These are phyloP conservation scores for Letharia lupina DNA, from an alignment of 495 filamentous ascomycete genomes.

Conservation along the genomic window DNA sequence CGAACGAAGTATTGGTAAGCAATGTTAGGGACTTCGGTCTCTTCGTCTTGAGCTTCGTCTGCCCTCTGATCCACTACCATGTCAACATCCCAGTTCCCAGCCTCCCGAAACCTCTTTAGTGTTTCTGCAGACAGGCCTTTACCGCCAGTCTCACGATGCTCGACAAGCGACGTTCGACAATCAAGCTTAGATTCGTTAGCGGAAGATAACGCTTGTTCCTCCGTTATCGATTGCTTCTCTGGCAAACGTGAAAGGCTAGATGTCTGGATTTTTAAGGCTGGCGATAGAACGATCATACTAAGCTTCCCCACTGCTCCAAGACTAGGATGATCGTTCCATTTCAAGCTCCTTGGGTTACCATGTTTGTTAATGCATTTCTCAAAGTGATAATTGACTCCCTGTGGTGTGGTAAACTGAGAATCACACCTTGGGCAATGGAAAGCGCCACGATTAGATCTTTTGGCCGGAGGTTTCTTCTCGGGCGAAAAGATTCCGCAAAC, in stretches of 20 bases:
- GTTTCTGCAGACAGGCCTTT: background rate
- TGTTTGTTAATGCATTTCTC: background rate
- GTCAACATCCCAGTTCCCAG: background rate
- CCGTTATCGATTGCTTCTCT: background rate
- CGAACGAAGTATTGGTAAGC: slow-evolving; percentile 7
- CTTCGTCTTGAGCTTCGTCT: background rate
- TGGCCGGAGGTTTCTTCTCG: background rate
- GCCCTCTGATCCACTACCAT: background rate
- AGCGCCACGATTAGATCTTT: background rate
- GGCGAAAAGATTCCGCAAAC: background rate
- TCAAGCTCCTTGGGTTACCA: background rate
- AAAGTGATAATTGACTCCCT: background rate
- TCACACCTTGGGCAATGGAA: background rate
- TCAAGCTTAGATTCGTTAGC: too few relatives aligned
- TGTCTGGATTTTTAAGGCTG: background rate
- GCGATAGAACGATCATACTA: background rate
- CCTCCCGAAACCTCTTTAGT: background rate
- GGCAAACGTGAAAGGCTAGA: background rate
- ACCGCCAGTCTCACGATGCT: background rate
- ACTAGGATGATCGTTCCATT: background rate
- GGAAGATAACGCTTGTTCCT: background rate
- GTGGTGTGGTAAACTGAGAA: background rate
- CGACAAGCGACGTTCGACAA: background rate
- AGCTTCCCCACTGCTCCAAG: background rate
- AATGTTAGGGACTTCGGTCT: background rate